Conservation (phyloP, 1,284 basidiomycete species). For the Pascua guehoae region DNA sequence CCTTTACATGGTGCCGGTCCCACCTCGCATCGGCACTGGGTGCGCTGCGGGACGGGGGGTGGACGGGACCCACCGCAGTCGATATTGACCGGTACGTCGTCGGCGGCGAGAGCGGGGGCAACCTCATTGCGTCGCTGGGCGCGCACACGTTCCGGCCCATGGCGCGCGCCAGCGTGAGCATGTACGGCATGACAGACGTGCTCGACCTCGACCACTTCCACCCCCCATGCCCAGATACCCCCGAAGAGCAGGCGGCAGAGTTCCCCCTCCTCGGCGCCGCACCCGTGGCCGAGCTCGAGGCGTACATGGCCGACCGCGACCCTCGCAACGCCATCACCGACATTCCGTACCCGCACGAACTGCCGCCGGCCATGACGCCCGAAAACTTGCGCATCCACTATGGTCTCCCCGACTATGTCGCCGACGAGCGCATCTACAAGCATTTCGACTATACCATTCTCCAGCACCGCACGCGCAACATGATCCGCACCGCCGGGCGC, state of each 20-base stretch:
- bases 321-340: slow-evolving; percentile 1
- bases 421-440: slow-evolving; percentile 13
- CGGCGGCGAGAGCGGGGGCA: slow-evolving; percentile 19
- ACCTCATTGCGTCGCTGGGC: slow-evolving; percentile 10
- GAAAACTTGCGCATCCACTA: slow-evolving; percentile 4
- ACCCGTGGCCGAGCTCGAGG: slow-evolving; percentile 1
- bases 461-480: neutral
- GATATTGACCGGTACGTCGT: slow-evolving; percentile 24
- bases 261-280: neutral
- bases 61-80: slow-evolving; percentile 1
- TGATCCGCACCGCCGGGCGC: slow-evolving; percentile 18
- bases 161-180: slow-evolving; percentile 7
- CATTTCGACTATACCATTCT: neutral
- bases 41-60: too few relatives aligned
- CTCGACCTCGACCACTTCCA: neutral
- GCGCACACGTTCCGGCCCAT: neutral
- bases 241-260: slow-evolving; percentile 8
- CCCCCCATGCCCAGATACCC: neutral
- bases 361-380: slow-evolving; percentile 11
- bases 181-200: slow-evolving; percentile 15
- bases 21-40: slow-evolving; percentile 16
- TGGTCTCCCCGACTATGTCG: slow-evolving; percentile 9
- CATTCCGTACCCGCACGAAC: slow-evolving; percentile 12
- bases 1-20: slow-evolving; percentile 19
- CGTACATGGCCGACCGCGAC: neutral